Evolutionary conservation across 192 early-diverging fungal genomes (phyloP).

Genomic region (Coemansia sp.): DNA sequence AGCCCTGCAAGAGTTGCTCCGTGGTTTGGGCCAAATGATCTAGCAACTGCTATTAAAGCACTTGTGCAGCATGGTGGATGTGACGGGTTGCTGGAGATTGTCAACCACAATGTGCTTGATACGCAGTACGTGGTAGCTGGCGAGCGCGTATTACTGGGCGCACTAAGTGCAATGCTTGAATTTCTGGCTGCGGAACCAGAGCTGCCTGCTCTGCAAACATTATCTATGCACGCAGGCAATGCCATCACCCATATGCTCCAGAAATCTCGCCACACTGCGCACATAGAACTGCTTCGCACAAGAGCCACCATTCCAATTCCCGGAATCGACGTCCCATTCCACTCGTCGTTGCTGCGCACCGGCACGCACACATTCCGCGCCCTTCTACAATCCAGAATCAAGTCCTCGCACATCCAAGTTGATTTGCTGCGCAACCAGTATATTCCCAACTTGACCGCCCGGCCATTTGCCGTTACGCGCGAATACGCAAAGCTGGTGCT

Average conservation of each 20-base stretch:
- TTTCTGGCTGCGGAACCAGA: background rate
- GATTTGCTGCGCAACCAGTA: slow-evolving; percentile 74
- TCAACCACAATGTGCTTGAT: slow-evolving; percentile 94
- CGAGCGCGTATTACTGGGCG: slow-evolving; percentile 72
- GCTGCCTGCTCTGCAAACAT: background rate
- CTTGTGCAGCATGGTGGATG: slow-evolving; percentile 57
- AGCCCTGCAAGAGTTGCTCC: slow-evolving; percentile 81
- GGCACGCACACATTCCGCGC: slow-evolving; percentile 86
- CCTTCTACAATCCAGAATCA: slow-evolving; percentile 75
- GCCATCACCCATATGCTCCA: background rate
- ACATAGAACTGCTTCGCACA: slow-evolving; percentile 70
- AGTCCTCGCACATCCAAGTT: slow-evolving; percentile 68
- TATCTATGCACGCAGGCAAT: background rate
- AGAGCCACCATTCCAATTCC: slow-evolving; percentile 84
- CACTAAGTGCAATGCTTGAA: slow-evolving; percentile 61
- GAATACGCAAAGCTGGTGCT: slow-evolving; percentile 72
- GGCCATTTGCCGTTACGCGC: slow-evolving; percentile 77
- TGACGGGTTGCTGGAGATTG: slow-evolving; percentile 82
- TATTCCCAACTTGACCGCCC: slow-evolving; percentile 92
- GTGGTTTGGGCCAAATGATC: slow-evolving; percentile 77
- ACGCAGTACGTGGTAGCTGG: slow-evolving; percentile 93
- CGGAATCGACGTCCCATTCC: slow-evolving; percentile 96
- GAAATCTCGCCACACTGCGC: slow-evolving; percentile 55
- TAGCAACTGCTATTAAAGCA: slow-evolving; percentile 67
- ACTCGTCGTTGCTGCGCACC: slow-evolving; percentile 81